Evolutionary conservation across 257 asterid genomes (phyloP), one percentile per base, ranked within the genome.

Genomic region (Lycium barbarum): DNA sequence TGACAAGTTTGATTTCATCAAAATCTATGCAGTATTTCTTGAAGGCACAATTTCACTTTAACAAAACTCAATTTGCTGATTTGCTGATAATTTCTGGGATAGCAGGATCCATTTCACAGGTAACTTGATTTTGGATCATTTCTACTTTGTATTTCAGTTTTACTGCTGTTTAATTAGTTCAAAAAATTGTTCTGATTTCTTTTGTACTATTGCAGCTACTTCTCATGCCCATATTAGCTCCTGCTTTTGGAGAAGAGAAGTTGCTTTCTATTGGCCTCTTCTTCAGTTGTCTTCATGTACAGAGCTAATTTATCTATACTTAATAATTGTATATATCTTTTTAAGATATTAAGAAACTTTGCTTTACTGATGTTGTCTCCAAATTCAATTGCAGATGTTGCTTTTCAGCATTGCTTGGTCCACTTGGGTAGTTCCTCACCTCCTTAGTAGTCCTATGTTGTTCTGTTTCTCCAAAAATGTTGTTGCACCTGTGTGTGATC

Each of bases 401-500:
- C 95, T 96, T 55, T 87, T 93, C 91, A 92, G 99, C 87, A 82
- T 96, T 17, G 98, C 99, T 7, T 96, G 99, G 99, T 90, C 98
- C 14, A 90, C 94, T 43, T 96, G 98, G 99, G 99, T 95, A 90
- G 84, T 40, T 71, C 43, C 84, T 57, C 71, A 53, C 38, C 5
- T 81, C 67, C 61, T 0, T 57, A 26, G 11, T 10, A 47, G 12
- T 14, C 13, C 51, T 65, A 15, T 58, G 57, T 10, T 40, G 3
- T 59, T 26, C 20, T 0, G 17, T 18, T 47, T 35, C 6, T 22
- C 13, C 10, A 14, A 79, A 68, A 36, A 68, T 0, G 35, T 4
- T 3, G 4, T 70, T 0, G 0, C 3, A 38, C 54, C 40, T 8
- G 11, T 15, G 15, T 70, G 4, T 4, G 8, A 70, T 40, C 0